Evolutionary conservation across 345 rosid genomes (phyloP).

Genomic region (Linum tenue): DNA sequence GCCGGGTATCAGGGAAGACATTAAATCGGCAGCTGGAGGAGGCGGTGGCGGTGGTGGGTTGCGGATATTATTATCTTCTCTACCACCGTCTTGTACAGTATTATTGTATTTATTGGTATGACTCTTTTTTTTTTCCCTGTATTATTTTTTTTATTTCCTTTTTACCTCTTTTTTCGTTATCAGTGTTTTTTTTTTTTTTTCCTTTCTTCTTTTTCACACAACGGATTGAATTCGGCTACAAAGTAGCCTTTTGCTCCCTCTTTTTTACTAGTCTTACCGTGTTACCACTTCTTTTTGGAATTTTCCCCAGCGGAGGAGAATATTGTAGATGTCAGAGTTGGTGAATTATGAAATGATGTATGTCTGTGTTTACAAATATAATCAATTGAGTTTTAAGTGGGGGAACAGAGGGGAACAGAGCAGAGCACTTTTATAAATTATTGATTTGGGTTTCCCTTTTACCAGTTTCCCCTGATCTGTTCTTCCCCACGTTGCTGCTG

Average conservation of each 20-base stretch:
- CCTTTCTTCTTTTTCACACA: conserved; percentile 14
- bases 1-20: conserved; percentile 30
- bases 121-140: conserved; percentile 9
- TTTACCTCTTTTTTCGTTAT: background rate
- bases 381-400: too few relatives aligned
- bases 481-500: too few relatives aligned
- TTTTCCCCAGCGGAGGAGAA: conserved; percentile 5
- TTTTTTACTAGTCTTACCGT: background rate
- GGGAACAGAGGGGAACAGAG: too few relatives aligned
- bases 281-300: background rate
- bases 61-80: conserved; percentile 5
- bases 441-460: too few relatives aligned
- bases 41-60: background rate
- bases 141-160: conserved; percentile 14
- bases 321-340: conserved; percentile 1
- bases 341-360: too few relatives aligned
- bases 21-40: conserved; percentile 26
- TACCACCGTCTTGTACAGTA: conserved; percentile 47
- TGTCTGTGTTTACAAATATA: too few relatives aligned
- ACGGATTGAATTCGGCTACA: conserved; percentile 34
- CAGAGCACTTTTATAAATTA: too few relatives aligned
- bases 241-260: conserved; percentile 17
- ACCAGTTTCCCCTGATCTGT: too few relatives aligned
- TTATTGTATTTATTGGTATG: conserved; percentile 41
- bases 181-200: background rate